Conservation (phyloP, 202 grass and related monocot genomes). For the Schoenoplectus triqueter region DNA sequence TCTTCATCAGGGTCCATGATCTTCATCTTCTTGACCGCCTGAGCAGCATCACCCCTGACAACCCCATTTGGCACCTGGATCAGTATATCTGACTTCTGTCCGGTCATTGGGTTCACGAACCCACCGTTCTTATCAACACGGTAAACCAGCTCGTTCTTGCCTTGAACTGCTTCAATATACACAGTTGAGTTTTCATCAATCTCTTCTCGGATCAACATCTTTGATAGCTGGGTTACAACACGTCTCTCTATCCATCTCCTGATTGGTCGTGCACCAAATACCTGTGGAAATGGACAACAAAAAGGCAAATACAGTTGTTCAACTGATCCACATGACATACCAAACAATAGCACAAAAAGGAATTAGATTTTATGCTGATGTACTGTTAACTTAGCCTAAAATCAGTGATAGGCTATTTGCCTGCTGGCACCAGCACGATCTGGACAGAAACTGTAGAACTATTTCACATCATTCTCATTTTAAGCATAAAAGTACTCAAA, state of each 20-base stretch:
- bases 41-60: constrained; percentile 44
- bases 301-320: background rate
- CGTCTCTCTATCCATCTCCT: constrained; percentile 94
- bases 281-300: constrained; percentile 38
- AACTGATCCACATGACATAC: background rate
- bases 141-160: constrained; percentile 72
- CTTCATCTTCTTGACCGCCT: constrained; percentile 91
- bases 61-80: constrained; percentile 70
- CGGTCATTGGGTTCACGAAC: constrained; percentile 72
- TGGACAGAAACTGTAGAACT: background rate
- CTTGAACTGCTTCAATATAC: constrained; percentile 61
- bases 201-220: constrained; percentile 90
- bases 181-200: constrained; percentile 95
- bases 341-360: background rate
- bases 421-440: background rate
- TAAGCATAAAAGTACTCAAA: background rate
- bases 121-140: constrained; percentile 68
- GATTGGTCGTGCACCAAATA: constrained; percentile 88
- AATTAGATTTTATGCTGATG: too few relatives aligned
- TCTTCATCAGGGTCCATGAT: constrained; percentile 57
- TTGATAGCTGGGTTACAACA: constrained; percentile 91
- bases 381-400: background rate
- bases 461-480: background rate
- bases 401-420: background rate
- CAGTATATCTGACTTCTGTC: constrained; percentile 73